Evolutionary conservation across 2,329 filamentous ascomycete species (phyloP), one percentile per base, ranked within the genome.

Genomic region (Hypomyces rosellus): DNA sequence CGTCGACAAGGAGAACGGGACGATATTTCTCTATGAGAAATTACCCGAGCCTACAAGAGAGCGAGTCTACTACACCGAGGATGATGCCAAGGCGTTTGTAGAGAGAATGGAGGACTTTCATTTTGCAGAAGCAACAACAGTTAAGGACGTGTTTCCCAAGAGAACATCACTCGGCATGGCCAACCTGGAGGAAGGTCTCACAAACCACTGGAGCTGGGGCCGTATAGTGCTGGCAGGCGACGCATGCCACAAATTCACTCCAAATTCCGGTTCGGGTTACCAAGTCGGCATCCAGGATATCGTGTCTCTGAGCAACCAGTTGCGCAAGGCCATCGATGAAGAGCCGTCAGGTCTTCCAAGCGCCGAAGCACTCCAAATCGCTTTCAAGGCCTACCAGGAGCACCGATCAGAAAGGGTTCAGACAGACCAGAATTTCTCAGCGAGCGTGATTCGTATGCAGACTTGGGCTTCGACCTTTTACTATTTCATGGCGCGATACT

Each of bases 1-100:
- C 6, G 59, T 56, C 4, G 63, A 63, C 5, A 50, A 52, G 5
- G 59, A 67, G 0, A 55, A 60, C 4, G 56, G 56, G 1, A 67
- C 64, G 61, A 54, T 69, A 6, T 65, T 67, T 34, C 42, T 68
- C 1, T 70, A 66, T 41, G 59, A 69, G 47, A 62, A 59, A 43
- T 51, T 69, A 2, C 44, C 57, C 0, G n/a, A 55, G 34, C 57
- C 61, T 13, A 65, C 63, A 1, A 56, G 18, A 3, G 61, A 63
- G 14, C 58, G 60, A 0, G 46, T 52, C 8, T 33, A 45, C 1
- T 67, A 66, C 45, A 63, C 57, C 1, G 45, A 60, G 2, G 42
- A 53, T 3, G 65, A 68, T 22, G 37, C 61, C 5, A 56, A 63
- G 7, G 55, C 52, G 2, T 54, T 63, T 15, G 61, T 56, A 12